Evolutionary conservation across 345 rosid species (phyloP), one percentile per base, ranked within the genome.

Genomic region (Acer saccharum): DNA sequence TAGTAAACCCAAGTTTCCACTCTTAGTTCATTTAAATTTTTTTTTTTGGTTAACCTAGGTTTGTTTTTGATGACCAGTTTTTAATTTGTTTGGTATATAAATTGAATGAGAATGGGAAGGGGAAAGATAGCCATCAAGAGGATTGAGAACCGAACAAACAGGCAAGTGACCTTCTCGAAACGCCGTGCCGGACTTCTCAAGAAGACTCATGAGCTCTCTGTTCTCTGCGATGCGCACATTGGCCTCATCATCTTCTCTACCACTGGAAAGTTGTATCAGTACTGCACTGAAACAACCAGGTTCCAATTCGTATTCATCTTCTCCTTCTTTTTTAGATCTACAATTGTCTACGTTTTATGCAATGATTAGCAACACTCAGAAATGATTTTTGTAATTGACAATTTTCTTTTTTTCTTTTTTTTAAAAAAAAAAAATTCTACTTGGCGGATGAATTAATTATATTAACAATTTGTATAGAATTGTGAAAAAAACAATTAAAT

Each of bases 201-300:
- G 81, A 83, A 83, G 83, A 77, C 83, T 1, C 80, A 64, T 48
- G 85, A 83, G 71, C 82, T 79, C 48, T 80, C 83, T 60, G 78
- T 83, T 57, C 76, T 83, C 32, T 83, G 85, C 16, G 85, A 83
- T 55, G 85, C 83, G 17, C 76, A 83, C 58, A 79, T 83, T 58
- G 85, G 77, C 2, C 79, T 79, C 68, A 77, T 83, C 71, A 57
- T 83, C 68, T 79, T 79, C 82, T 83, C 85, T 2, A 54, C 76
- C 81, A 52, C 77, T 10, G 83, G 81, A 5, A 83, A 83, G 41
- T 11, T 79, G 71, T 79, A 63, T 32, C 73, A 83, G 6, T 83
- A 72, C 69, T 72, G 78, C 81, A 77, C 65, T 61, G 77, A 78
- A 46, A 21, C 77, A 0, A 65, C 75, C 71, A 82, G 85, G 85